A percentile compares a stretch with the other conserved stretches of the same genome.
Evolutionary conservation across 129 eudicot genomes (phyloP).

Genomic region (Artemisia argyi): DNA sequence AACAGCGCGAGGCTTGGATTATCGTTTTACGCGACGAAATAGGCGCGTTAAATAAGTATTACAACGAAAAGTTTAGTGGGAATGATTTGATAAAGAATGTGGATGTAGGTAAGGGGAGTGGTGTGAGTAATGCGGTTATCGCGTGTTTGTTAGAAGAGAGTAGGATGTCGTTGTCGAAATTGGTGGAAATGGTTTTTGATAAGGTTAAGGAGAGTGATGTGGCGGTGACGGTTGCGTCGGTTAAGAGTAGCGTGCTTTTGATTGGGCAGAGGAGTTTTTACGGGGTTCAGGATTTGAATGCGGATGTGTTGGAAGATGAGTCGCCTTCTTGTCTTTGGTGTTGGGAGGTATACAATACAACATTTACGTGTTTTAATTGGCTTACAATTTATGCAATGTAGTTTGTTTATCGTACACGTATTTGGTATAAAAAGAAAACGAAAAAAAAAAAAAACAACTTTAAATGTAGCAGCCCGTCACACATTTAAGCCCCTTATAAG

Average conservation of each 20-base stretch:
- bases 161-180: slow-evolving; percentile 56
- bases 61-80: slow-evolving; percentile 34
- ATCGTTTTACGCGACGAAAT: slow-evolving; percentile 47
- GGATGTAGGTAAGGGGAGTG: slow-evolving; percentile 21
- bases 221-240: slow-evolving; percentile 47
- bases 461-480: too few species aligned
- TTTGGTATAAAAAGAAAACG: too few species aligned
- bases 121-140: slow-evolving; percentile 34
- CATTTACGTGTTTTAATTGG: too few species aligned
- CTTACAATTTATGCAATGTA: not conserved
- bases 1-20: slow-evolving; percentile 50
- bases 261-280: slow-evolving; percentile 72
- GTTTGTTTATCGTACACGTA: not conserved
- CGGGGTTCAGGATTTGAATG: slow-evolving; percentile 61
- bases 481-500: too few species aligned
- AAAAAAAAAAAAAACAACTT: too few species aligned
- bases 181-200: slow-evolving; percentile 70
- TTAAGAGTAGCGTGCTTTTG: slow-evolving; percentile 67
- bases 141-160: slow-evolving; percentile 88
- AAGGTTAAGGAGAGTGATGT: slow-evolving; percentile 44
- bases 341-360: slow-evolving; percentile 71
- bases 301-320: slow-evolving; percentile 92
- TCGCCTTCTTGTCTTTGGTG: slow-evolving; percentile 78
- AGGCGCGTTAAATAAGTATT: slow-evolving; percentile 46
- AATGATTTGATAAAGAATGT: not conserved